Evolutionary conservation across 164 flowering plant genomes (phyloP), one percentile per base, ranked within the genome.

Genomic region (Paratinospora sagittata): DNA sequence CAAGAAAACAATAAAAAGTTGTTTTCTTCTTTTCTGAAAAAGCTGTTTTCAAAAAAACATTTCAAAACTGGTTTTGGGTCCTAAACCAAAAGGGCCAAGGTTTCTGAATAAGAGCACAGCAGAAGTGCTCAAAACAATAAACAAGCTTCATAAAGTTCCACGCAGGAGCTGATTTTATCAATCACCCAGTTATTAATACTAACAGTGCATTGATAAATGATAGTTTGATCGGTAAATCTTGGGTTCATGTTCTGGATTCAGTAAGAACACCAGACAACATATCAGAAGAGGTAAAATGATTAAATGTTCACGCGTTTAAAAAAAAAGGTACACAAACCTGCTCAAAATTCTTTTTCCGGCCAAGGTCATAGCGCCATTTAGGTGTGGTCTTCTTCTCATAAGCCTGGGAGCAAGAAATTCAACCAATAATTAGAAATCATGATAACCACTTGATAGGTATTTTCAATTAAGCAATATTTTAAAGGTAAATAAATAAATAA

Each of bases 371-470:
- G 60, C 90, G 85, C 92, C 96, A 88, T 81, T 88, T 96, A 62
- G 93, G 90, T 73, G 88, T 72, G 65, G 91, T 83, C 73, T 87
- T 96, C 89, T 96, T 96, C 82, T 96, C 99, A 74, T 90, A 96
- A 72, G 98, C 99, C 99, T 96, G 79, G 67, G 27, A 39, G 73
- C 36, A 79, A 75, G 64, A 72, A 21, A n/a, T 5, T 43, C 16
- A 12, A 47, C 17, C 11, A 14, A n/a, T 14, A 67, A 27, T 24
- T 8, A 67, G 30, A 16, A 67, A 11, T 16, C 14, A 7, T 41
- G 24, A 14, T 43, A 8, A 45, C 3, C n/a, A 16, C 21, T 52
- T n/a, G 17, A 24, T 2, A 41, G 41, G 37, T 30, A 17, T 2
- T 6, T 16, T 30, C 58, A 68, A 16, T 34, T 6, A 55, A 43